phyloP scores from a whole-genome alignment of 1,284 basidiomycete species.

The Microbotryum silenes-acaulis region DNA sequence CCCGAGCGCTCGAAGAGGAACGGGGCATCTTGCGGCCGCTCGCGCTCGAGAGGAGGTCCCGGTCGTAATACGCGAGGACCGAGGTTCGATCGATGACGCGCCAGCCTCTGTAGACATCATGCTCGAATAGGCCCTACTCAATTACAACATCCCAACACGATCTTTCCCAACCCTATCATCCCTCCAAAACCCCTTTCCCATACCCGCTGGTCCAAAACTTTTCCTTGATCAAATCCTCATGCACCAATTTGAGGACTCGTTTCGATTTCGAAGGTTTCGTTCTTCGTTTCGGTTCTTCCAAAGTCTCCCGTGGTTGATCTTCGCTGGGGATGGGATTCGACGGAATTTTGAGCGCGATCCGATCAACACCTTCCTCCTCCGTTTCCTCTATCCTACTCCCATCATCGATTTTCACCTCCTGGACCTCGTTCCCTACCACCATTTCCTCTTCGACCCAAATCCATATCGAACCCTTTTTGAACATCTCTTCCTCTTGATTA shows the following conservation, averaged over 20 bases:
- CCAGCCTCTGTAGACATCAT: too few relatives aligned
- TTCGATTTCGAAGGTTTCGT: conserved; percentile 29
- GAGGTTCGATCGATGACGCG: too few relatives aligned
- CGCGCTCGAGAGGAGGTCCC: too few relatives aligned
- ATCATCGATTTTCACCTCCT: not conserved
- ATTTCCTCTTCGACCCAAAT: conserved; percentile 52
- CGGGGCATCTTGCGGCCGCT: too few relatives aligned
- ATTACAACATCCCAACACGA: too few relatives aligned
- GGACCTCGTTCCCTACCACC: conserved; percentile 33
- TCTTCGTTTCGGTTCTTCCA: not conserved
- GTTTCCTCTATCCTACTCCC: not conserved
- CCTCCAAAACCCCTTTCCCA: conserved; percentile 33
- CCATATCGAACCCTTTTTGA: conserved; percentile 76
- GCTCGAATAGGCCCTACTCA: too few relatives aligned
- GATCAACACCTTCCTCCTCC: too few relatives aligned
- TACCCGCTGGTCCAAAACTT: conserved; percentile 60
- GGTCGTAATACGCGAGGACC: too few relatives aligned
- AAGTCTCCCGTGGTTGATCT: conserved; percentile 35
- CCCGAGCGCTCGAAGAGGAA: too few relatives aligned
- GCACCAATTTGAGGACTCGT: conserved; percentile 51
- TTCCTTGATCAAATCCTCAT: conserved; percentile 76
- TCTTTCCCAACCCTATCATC: not conserved
- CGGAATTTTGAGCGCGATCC: not conserved
- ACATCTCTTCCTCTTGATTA: conserved; percentile 64
- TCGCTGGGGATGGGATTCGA: not conserved